These are phyloP conservation scores for Ogataea corticis DNA, from an alignment of 805 yeast genomes.

Conservation along the genomic window DNA sequence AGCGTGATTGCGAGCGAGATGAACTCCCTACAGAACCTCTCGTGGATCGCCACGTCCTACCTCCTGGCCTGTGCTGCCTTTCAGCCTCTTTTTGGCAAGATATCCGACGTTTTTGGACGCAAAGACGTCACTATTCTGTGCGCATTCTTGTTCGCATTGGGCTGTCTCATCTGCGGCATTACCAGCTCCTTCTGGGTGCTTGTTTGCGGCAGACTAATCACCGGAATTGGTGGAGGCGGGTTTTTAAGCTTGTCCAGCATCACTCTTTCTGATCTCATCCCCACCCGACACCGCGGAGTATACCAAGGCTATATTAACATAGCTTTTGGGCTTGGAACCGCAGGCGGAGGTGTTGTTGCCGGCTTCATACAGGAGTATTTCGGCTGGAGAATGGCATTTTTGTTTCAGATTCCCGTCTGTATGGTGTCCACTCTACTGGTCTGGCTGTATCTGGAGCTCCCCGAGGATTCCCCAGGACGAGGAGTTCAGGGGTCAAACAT, in stretches of 20 bases:
- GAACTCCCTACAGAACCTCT: constrained; percentile 41
- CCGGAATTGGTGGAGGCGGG: constrained; percentile 63
- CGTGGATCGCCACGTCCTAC: constrained; percentile 46
- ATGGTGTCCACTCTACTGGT: constrained; percentile 42
- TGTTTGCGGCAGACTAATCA: constrained; percentile 61
- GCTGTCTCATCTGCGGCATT: constrained; percentile 44
- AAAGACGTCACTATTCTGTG: constrained; percentile 39
- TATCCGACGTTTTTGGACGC: constrained; percentile 57
- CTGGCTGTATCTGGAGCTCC: constrained; percentile 38
- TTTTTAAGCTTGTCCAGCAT: constrained; percentile 74
- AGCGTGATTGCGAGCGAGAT: constrained; percentile 54
- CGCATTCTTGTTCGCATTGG: constrained; percentile 35
- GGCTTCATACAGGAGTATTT: constrained; percentile 52
- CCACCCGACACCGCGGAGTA: constrained; percentile 73
- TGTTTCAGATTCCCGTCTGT: constrained; percentile 54
- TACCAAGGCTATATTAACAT: constrained; percentile 84
- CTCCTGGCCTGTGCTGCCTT: constrained; percentile 46
- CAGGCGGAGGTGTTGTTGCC: constrained; percentile 66
- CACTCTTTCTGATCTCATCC: constrained; percentile 72
- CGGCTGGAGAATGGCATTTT: constrained; percentile 71
- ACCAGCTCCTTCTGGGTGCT: constrained; percentile 43
- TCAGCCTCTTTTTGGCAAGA: constrained; percentile 56
- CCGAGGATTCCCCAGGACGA: constrained; percentile 49
- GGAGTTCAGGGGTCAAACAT: constrained; percentile 50
- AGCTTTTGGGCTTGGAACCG: constrained; percentile 75